Base-by-base conservation (phyloP, 768 basidiomycete species). In the Calocybe cyanea region DNA sequence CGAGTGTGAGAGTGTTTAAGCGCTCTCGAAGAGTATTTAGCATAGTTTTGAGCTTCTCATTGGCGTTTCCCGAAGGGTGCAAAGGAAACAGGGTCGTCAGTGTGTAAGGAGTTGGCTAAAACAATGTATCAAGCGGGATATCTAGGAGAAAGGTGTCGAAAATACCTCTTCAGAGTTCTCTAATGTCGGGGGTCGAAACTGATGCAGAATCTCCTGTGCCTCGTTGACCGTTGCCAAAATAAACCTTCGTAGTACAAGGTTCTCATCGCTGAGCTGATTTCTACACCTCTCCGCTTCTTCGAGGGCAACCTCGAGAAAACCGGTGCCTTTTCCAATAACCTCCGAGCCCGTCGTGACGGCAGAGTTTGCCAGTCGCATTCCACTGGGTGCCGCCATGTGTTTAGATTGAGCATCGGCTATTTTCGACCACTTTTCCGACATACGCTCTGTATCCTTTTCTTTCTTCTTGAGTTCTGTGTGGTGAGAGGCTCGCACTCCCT, bases 361-460 rank as follows among this genome's bases (percentile, higher is more conserved):
- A 25, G 72, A 71, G 53, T 85, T 85, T 1, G 77, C 70, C 37
- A 75, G 75, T 43, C 69, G 67, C 52, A 83, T 61, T 17, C 86
- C 84, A 44, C 77, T 72, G 4, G 74, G 63, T 1, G 69, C 57
- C 0, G 64, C 53, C 10, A 69, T 67, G 4, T 83, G 64, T 60
- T 83, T 87, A 0, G 75, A 61, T 61, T 92, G 90, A 8, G 72
- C 60, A 46, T 90, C 88, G 4, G 77, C 66, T 14, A 92, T 60
- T 58, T 82, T 90, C 21, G 71, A 67, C 86, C 87, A 90, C 52
- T 79, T 81, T 39, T 92, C 89, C 20, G 77, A 53, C 59, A 85
- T 80, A 14, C 81, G 75, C 55, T 92, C 89, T 14, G 83, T 64
- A 32, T 92, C 89, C 53, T 83, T 85, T 54, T 93, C 90, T 56